Conservation (phyloP, 495 filamentous ascomycete species). For the Neurospora sp. region DNA sequence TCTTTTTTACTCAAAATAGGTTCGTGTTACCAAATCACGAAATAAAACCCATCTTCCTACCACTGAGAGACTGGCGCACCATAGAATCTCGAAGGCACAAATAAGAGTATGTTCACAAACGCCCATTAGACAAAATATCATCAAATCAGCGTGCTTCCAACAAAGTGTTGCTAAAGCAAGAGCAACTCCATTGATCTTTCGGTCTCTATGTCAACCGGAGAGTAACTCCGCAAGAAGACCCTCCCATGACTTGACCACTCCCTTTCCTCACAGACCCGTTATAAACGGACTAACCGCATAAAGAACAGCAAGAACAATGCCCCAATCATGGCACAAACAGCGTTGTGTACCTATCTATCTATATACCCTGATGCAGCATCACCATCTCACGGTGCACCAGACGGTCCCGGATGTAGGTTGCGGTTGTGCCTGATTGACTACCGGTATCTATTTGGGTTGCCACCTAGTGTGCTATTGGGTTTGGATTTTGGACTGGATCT, state of each 20-base stretch:
- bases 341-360: not conserved
- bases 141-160: not conserved
- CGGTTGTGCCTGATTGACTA: not conserved
- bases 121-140: not conserved
- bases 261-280: not conserved
- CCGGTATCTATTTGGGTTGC: not conserved
- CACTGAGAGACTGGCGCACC: not conserved
- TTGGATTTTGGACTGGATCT: not conserved
- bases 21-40: too few relatives aligned
- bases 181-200: not conserved
- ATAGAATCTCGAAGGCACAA: not conserved
- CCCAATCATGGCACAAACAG: not conserved
- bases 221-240: not conserved
- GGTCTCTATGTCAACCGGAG: not conserved
- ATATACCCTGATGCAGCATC: not conserved
- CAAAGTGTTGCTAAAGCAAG: not conserved
- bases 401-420: not conserved
- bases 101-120: not conserved
- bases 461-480: not conserved
- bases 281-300: not conserved
- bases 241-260: not conserved
- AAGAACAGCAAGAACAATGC: not conserved
- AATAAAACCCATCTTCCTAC: not conserved
- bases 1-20: too few relatives aligned
- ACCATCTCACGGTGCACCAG: not conserved